Base-by-base conservation (phyloP, 805 yeast genomes). In the Pichia cephalocereana region DNA sequence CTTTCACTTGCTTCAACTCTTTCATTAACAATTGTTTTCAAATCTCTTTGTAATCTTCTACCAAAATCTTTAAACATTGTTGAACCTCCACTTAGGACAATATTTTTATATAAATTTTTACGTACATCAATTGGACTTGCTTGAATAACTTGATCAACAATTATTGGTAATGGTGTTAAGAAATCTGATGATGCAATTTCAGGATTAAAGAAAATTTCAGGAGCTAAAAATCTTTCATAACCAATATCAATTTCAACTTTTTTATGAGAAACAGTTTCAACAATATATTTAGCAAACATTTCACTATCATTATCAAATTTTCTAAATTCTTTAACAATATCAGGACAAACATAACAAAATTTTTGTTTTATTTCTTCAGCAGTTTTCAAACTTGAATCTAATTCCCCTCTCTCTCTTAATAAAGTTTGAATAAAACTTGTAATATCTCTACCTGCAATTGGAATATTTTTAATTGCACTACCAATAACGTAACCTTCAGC, bases 401-500 rank as follows among this genome's bases (percentile, higher is more conserved):
- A 74, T 72, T 93, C 99, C 57, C 96, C 96, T 68, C 99, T 83
- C 65, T 93, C 99, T 72, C 99, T 85, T 58, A 93, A 75, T 63
- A 93, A 72, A 42, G 87, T 80, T 72, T 93, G 99, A 56, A 93
- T 89, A 65, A 93, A 93, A 54, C 80, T 76, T 3, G 99, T 93
- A 58, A 93, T 91, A 65, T 93, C 99, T 69, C 99, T 82, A 59
- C 99, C 99, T 0, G 99, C 99, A 67, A 93, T 84, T 50, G 99
- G 99, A 50, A 93, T 88, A 66, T 93, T 91, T 64, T 93, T 93
- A 65, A 93, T 93, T 32, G 97, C 96, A 14, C 96, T 83, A 7
- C 98, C 99, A 65, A 93, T 93, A 34, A 93, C 99, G 64, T 93
- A 93, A 51, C 99, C 99, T 70, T 93, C 99, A 28, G 99, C 98